Evolutionary conservation across 129 eudicot species (phyloP).

Genomic region (Helianthus tuberosus): DNA sequence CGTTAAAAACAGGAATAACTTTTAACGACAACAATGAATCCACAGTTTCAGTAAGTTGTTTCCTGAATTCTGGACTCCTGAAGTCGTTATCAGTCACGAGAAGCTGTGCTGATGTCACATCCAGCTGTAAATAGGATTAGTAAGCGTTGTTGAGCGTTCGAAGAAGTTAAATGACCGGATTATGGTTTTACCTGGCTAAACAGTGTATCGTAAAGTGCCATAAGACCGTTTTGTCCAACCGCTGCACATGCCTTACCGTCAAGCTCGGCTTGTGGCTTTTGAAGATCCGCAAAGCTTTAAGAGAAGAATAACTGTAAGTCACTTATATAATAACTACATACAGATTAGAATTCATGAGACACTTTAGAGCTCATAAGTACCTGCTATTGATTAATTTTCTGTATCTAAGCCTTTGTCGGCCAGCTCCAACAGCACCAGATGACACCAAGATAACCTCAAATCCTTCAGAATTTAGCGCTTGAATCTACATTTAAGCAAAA

Average conservation of each 20-base stretch:
- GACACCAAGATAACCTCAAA: slow-evolving; percentile 93
- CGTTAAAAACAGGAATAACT: slow-evolving; percentile 85
- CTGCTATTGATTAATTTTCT: slow-evolving; percentile 87
- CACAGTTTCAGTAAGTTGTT: slow-evolving; percentile 79
- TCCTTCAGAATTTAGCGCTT: slow-evolving; percentile 71
- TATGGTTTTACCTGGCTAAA: slow-evolving; percentile 79
- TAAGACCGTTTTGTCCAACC: slow-evolving; percentile 97
- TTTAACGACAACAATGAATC: slow-evolving; percentile 61
- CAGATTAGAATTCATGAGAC: background rate
- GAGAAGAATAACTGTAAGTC: slow-evolving; percentile 22
- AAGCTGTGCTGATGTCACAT: slow-evolving; percentile 86
- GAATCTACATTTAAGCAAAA: slow-evolving; percentile 57
- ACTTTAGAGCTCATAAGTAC: slow-evolving; percentile 30
- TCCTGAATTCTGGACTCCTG: slow-evolving; percentile 79
- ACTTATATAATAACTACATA: slow-evolving; percentile 4
- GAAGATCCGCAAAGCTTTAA: slow-evolving; percentile 92
- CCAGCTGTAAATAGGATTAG: slow-evolving; percentile 58
- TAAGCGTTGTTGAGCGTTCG: slow-evolving; percentile 10
- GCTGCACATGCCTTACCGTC: slow-evolving; percentile 99
- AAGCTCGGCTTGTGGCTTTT: slow-evolving; percentile 90
- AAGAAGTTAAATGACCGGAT: slow-evolving; percentile 12
- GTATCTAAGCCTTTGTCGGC: slow-evolving; percentile 91
- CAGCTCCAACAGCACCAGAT: slow-evolving; percentile 98
- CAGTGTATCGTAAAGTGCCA: slow-evolving; percentile 93
- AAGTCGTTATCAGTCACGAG: slow-evolving; percentile 95